Base-by-base conservation (phyloP, 768 basidiomycete genomes). In the Suillus plorans region DNA sequence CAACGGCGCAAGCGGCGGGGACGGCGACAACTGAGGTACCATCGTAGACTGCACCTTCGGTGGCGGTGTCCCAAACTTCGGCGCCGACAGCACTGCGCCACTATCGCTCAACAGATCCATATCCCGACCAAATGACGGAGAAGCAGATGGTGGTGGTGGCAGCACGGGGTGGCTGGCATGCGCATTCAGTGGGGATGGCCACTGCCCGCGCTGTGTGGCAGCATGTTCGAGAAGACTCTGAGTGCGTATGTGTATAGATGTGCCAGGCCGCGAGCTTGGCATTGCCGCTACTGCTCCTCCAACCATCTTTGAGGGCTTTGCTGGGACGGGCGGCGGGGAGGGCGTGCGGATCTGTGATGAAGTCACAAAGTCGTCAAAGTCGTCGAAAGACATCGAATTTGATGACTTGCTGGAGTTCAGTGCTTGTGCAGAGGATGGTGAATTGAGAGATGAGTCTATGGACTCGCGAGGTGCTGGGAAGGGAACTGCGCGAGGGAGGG, bases 151-250 rank as follows among this genome's bases (percentile, higher is more conserved):
- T 22, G 72, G 71, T 22, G 72, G 69, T 5, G 78, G 75, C 28
- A 73, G 71, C n/a, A 71, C 68, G 18, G 58, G 25, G 10, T 13
- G 25, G 44, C 59, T 68, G 18, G 66, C 70, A 64, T 71, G 77
- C 56, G 77, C 72, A 25, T 69, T 67, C 41, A 62, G 41, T 6
- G 50, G 61, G 20, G 64, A 65, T 25, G 82, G 82, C 82, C 82
- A 84, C 5, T 69, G 63, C 2, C 82, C 78, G 3, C 78, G 74
- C 16, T 80, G 79, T 4, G 85, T 75, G 9, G 86, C 87, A 9
- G 85, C 89, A 18, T 74, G 77, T 66, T 86, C 82, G 68, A 91
- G 72, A 31, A 91, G 78, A 66, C 80, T 86, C 65, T 83, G 73
- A 2, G 88, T 86, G 45, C 88, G 84, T 63, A 81, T 79, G 67